A percentile compares a stretch with the other conserved stretches of the same genome.
Evolutionary conservation across 352 stramenopile genomes (phyloP).

Genomic region (Pythium brassicae): DNA sequence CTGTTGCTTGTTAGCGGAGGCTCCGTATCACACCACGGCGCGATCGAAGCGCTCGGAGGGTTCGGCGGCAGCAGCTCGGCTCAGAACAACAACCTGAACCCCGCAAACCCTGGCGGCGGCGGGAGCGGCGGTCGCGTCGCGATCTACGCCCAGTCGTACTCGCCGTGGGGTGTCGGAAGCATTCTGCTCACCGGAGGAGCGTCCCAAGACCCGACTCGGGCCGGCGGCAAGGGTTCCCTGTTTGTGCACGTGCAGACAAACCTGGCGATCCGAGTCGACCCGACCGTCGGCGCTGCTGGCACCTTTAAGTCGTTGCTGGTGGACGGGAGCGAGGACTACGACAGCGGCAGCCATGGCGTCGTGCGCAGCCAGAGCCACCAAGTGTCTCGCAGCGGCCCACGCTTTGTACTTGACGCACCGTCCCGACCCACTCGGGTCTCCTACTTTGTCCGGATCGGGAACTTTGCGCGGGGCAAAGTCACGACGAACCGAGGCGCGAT

Average conservation of each 20-base stretch:
- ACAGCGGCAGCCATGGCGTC: constrained; percentile 6
- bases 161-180: constrained; percentile 72
- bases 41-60: constrained; percentile 74
- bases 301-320: constrained; percentile 72
- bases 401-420: constrained; percentile 25
- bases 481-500: constrained; percentile 52
- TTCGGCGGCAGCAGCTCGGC: constrained; percentile 59
- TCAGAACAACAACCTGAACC: constrained; percentile 4
- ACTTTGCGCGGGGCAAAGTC: constrained; percentile 33
- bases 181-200: constrained; percentile 75
- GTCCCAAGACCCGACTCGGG: constrained; percentile 35
- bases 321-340: constrained; percentile 35
- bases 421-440: constrained; percentile 55
- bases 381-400: constrained; percentile 41
- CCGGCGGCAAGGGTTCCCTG: constrained; percentile 32
- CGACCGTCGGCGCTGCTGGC: constrained; percentile 56
- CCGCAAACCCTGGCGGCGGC: constrained; percentile 44
- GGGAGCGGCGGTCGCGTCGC: constrained; percentile 86
- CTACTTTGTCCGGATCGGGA: constrained; percentile 70
- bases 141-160: constrained; percentile 90
- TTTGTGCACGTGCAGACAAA: constrained; percentile 41
- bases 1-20: constrained; percentile 47
- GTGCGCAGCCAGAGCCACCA: constrained; percentile 23
- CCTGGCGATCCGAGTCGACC: constrained; percentile 51
- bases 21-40: constrained; percentile 61